Base-by-base conservation (phyloP, 352 stramenopile species). In the Thalassiosira pacifica region DNA sequence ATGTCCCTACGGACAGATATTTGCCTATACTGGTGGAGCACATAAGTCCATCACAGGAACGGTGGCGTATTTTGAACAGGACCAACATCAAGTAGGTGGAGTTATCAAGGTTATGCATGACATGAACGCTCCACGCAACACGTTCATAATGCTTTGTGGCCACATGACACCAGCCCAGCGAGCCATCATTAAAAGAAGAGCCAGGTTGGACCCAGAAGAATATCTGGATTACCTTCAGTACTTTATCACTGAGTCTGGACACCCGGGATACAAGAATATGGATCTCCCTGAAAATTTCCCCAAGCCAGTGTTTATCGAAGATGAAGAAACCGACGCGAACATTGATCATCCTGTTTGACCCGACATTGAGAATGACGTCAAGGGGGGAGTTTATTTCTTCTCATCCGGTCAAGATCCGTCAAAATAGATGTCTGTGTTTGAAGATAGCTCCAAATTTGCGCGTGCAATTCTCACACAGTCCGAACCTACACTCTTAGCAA, bases 361-460 rank as follows among this genome's bases (percentile, higher is more conserved):
- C n/a, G n/a, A n/a, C n/a, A n/a, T n/a, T n/a, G n/a, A n/a, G n/a
- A 48, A 48, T 13, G 37, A 48, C 13, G 6, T 48, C 37, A 48
- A 48, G 6, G 37, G 37, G 37, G 37, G 37, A 13, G 37, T 48
- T 48, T 83, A 77, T 57, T 77, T 55, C 34, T 83, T 76, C 48
- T 66, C 65, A 0, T 66, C 32, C 32, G 65, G 53, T 0, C 45
- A 68, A 67, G 60, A 81, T 57, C 73, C 61, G 29, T 74, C 60
- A 9, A 18, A 71, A 40, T 8, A 73, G 2, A 81, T 63, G 37
- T 65, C 34, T 59, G 61, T 81, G 31, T 74, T 61, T 74, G 26
- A 2, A 2, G 29, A 53, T 18, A 59, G 19, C 22, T 32, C 9
- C 10, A 31, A n/a, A 26, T 79, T 71, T 71, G 71, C 71, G 2